Percentiles rank a stretch among this genome's conserved stretches.
phyloP scores from a whole-genome alignment of 495 filamentous ascomycete species.

The Podospora appendiculata region DNA sequence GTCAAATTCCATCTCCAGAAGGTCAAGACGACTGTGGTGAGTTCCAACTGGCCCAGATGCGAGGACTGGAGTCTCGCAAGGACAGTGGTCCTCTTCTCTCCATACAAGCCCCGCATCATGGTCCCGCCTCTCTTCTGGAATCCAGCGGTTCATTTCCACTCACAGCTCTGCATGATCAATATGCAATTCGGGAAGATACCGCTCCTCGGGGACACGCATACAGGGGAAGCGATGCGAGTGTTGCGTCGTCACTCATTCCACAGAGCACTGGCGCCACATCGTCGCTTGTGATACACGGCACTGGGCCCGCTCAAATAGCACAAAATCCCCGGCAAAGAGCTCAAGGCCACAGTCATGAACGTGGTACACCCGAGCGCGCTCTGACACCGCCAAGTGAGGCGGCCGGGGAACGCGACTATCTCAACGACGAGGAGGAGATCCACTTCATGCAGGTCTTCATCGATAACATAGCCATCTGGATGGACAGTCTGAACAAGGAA shows the following conservation, averaged over 20 bases:
- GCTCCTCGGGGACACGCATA: conserved; percentile 13
- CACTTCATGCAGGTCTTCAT: conserved; percentile 85
- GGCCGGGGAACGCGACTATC: conserved; percentile 39
- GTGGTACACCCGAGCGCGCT: conserved; percentile 29
- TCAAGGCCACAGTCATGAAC: conserved; percentile 1
- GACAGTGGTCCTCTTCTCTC: neutral
- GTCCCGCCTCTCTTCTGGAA: neutral
- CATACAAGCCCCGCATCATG: neutral
- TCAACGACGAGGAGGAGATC: conserved; percentile 68
- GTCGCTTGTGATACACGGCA: too few relatives aligned
- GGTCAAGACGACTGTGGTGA: conserved; percentile 1
- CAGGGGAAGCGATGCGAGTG: conserved; percentile 21
- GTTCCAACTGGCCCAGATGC: conserved; percentile 10
- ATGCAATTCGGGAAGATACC: conserved; percentile 15
- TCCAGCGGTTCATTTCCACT: neutral
- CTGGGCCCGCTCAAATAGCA: neutral
- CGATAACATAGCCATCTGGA: conserved; percentile 86
- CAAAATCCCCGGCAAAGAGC: conserved; percentile 8
- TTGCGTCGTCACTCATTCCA: conserved; percentile 19
- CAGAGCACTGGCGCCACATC: conserved; percentile 5
- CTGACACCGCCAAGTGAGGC: conserved; percentile 45
- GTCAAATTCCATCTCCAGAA: neutral
- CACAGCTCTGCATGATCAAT: conserved; percentile 14
- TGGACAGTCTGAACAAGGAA: conserved; percentile 81
- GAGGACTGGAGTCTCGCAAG: conserved; percentile 13